Percentiles rank a stretch among this genome's conserved stretches.
phyloP scores from a whole-genome alignment of 164 flowering plant species.

The Stephania cephalantha region DNA sequence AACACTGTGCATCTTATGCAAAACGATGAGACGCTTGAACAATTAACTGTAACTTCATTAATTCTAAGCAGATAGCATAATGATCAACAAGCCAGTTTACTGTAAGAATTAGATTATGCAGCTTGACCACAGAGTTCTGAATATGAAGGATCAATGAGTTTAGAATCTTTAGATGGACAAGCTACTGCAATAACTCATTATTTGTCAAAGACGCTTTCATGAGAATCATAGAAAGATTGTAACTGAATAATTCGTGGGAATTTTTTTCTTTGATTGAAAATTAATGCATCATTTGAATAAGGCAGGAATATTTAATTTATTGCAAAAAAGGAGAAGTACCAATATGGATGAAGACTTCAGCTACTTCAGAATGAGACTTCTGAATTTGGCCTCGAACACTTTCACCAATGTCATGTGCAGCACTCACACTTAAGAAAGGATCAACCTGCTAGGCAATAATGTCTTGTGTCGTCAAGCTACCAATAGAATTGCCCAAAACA shows the following conservation, averaged over 20 bases:
- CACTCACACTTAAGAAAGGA: constrained; percentile 87
- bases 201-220: not conserved
- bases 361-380: constrained; percentile 54
- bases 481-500: not conserved
- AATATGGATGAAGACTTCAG: constrained; percentile 94
- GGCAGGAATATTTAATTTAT: not conserved
- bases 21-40: too few relatives aligned
- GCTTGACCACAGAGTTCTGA: not conserved
- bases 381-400: constrained; percentile 67
- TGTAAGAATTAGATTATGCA: not conserved
- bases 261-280: not conserved
- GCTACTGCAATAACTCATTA: not conserved
- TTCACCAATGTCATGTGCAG: constrained; percentile 85
- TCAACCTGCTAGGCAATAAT: constrained; percentile 57
- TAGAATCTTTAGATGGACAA: not conserved
- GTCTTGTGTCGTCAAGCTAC: not conserved
- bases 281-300: not conserved
- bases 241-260: not conserved
- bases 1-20: not conserved
- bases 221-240: not conserved
- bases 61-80: not conserved
- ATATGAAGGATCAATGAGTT: not conserved
- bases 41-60: too few relatives aligned
- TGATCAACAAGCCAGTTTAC: not conserved
- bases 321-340: constrained; percentile 35